Percentiles rank a stretch among this genome's conserved stretches.
phyloP scores from a whole-genome alignment of 2,329 filamentous ascomycete genomes.

The Aspergillus transmontanensis region DNA sequence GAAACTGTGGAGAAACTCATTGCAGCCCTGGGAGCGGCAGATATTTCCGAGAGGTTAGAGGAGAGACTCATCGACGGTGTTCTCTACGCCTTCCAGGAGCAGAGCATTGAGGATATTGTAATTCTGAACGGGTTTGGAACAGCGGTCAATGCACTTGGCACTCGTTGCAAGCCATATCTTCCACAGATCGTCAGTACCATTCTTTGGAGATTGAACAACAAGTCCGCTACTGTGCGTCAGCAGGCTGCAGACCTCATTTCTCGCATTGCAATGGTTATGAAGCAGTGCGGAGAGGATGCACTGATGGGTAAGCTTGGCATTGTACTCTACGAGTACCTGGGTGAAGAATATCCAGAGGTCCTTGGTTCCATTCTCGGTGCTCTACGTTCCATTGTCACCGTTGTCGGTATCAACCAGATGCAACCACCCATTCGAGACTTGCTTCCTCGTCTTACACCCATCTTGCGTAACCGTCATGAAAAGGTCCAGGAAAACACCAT shows the following conservation, averaged over 20 bases:
- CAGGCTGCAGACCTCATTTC: constrained; percentile 96
- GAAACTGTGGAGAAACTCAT: constrained; percentile 98
- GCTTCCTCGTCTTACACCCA: constrained; percentile 92
- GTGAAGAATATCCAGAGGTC: constrained; percentile 97
- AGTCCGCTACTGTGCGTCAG: constrained; percentile 92
- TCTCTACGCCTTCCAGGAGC: constrained; percentile 94
- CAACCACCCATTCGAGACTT: constrained; percentile 97
- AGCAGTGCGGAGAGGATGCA: constrained; percentile 94
- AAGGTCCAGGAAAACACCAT: constrained; percentile 99
- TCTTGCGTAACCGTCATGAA: constrained; percentile 95
- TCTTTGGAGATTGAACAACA: constrained; percentile 96
- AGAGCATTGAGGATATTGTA: constrained; percentile 92
- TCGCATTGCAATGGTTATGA: constrained; percentile 97
- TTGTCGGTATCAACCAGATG: constrained; percentile 97
- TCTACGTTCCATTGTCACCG: constrained; percentile 92
- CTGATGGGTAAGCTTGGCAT: constrained; percentile 94
- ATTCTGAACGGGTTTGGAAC: constrained; percentile 98
- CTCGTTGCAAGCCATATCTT: constrained; percentile 91
- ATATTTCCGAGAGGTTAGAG: constrained; percentile 89
- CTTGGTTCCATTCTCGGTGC: constrained; percentile 95
- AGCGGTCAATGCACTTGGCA: constrained; percentile 91
- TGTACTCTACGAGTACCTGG: constrained; percentile 95
- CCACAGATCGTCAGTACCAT: constrained; percentile 97
- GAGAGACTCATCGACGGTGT: constrained; percentile 95
- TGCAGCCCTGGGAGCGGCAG: constrained; percentile 86